phyloP scores from a whole-genome alignment of 257 asterid genomes.

The Coffea canephora region DNA sequence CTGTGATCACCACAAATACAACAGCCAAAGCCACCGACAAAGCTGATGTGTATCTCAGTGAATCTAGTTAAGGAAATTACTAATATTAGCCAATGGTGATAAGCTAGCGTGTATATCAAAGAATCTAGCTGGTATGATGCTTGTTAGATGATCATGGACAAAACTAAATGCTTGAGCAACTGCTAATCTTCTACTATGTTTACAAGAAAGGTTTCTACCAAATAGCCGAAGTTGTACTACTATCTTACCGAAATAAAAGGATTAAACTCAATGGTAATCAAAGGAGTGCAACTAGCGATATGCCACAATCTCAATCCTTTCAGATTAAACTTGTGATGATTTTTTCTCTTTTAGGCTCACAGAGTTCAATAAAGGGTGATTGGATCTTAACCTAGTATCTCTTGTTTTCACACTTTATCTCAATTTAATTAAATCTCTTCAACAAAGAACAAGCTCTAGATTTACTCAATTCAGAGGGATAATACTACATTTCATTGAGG shows the following conservation, averaged over 20 bases:
- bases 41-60: constrained; percentile 87
- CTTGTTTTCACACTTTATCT: background rate
- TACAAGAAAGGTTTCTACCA: background rate
- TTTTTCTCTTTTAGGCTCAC: too few relatives aligned
- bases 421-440: background rate
- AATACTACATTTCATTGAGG: background rate
- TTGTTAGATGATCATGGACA: background rate
- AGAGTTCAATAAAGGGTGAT: too few relatives aligned
- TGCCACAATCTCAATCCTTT: background rate
- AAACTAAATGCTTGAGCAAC: background rate
- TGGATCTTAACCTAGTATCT: background rate
- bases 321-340: too few relatives aligned
- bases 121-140: background rate
- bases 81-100: background rate
- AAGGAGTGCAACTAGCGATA: background rate
- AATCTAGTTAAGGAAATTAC: constrained; percentile 44
- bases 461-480: background rate
- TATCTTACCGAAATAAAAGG: background rate
- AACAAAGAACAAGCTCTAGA: background rate
- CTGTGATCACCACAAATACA: constrained; percentile 77
- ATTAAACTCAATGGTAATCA: background rate
- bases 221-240: background rate
- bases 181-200: background rate
- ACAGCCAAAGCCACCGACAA: constrained; percentile 76
- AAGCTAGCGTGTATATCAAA: background rate